Evolutionary conservation across 2,329 filamentous ascomycete genomes (phyloP).

Genomic region (Paraphoma sp.): DNA sequence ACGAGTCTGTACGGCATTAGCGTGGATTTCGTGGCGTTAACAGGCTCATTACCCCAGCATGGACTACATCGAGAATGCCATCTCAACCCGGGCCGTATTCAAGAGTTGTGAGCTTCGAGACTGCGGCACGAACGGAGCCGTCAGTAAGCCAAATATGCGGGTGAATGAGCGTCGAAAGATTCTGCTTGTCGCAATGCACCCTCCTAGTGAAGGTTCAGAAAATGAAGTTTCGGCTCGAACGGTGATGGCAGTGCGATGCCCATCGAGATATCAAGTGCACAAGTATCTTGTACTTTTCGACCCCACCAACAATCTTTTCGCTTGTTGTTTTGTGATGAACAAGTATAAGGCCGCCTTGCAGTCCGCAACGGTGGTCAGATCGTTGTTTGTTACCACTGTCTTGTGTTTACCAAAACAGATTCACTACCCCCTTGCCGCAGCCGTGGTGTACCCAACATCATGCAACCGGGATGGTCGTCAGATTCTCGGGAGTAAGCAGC

Average conservation of each 20-base stretch:
- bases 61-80: neutral
- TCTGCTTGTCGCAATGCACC: no score
- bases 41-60: neutral
- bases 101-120: neutral
- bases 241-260: no score
- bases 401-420: neutral
- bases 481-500: constrained; percentile 46
- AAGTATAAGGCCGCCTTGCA: neutral
- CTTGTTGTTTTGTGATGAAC: neutral
- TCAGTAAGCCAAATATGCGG: no score
- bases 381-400: no score
- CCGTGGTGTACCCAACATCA: no score
- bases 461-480: constrained; percentile 2
- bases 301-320: neutral
- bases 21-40: neutral
- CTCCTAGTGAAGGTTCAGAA: no score
- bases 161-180: no score
- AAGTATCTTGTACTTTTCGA: no score
- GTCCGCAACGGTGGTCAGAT: neutral
- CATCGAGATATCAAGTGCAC: no score
- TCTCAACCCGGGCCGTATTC: neutral
- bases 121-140: no score
- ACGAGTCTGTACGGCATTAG: neutral
- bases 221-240: no score
- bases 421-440: no score